phyloP scores from a whole-genome alignment of 2,329 filamentous ascomycete species.

The Colletotrichum trifolii region DNA sequence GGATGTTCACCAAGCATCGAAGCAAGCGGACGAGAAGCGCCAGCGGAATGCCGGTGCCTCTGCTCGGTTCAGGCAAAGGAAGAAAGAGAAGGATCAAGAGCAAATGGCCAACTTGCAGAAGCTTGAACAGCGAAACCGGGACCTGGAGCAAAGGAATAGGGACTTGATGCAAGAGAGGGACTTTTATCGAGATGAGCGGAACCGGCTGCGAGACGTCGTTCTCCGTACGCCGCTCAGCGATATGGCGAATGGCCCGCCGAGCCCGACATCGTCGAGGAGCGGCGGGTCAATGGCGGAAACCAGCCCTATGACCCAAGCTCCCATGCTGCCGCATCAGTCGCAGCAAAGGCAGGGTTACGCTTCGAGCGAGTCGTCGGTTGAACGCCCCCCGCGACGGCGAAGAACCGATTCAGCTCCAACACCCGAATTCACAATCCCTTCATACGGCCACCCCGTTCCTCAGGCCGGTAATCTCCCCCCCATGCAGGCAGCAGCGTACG shows the following conservation, averaged over 20 bases:
- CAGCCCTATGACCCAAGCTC: conserved; percentile 47
- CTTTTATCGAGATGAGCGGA: conserved; percentile 78
- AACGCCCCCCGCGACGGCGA: conserved; percentile 58
- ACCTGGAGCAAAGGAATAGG: conserved; percentile 59
- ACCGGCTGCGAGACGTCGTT: conserved; percentile 76
- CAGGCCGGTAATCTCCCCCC: conserved; percentile 54
- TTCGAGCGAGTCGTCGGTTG: conserved; percentile 55
- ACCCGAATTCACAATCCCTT: conserved; percentile 52
- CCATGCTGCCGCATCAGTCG: conserved; percentile 42
- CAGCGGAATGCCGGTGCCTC: conserved; percentile 88
- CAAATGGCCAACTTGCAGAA: conserved; percentile 75
- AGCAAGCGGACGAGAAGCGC: conserved; percentile 85
- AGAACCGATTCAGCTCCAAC: conserved; percentile 56
- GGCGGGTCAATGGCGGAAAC: conserved; percentile 51
- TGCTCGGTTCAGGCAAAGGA: conserved; percentile 81
- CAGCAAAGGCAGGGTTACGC: conserved; percentile 46
- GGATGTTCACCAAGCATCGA: conserved; percentile 84
- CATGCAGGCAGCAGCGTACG: conserved; percentile 52
- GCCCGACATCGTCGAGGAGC: conserved; percentile 54
- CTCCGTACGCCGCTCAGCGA: conserved; percentile 67
- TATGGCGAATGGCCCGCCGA: conserved; percentile 63
- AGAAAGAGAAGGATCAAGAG: conserved; percentile 85
- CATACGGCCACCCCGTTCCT: conserved; percentile 51
- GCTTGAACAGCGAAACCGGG: conserved; percentile 74
- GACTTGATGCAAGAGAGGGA: conserved; percentile 69